These are phyloP conservation scores for Emmonsiellopsis sp. DNA, from an alignment of 2,329 filamentous ascomycete genomes.

Conservation along the genomic window DNA sequence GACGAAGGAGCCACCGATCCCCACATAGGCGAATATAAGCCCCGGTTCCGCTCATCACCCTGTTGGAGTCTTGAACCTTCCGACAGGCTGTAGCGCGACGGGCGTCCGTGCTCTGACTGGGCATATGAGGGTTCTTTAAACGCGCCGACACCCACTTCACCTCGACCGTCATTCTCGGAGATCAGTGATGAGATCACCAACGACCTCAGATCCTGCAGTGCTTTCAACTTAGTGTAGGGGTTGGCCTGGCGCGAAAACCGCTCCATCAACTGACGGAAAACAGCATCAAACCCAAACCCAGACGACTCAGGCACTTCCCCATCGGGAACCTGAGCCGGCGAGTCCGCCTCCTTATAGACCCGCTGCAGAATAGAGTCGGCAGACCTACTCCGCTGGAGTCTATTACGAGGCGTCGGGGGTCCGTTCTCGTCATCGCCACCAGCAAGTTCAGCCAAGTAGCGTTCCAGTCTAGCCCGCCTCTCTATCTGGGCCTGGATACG, in stretches of 20 bases:
- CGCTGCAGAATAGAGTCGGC: conserved; percentile 16
- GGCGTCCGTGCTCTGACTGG: conserved; percentile 33
- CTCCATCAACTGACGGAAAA: conserved; percentile 68
- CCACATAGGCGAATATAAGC: conserved; percentile 13
- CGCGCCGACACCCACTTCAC: background rate
- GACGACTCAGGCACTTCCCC: background rate
- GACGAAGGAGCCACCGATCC: conserved; percentile 25
- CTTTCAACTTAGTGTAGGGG: conserved; percentile 74
- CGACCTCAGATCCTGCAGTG: conserved; percentile 71
- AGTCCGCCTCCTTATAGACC: background rate
- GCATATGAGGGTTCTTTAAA: conserved; percentile 24
- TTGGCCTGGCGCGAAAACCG: conserved; percentile 87
- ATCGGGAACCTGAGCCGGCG: background rate
- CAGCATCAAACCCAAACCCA: conserved; percentile 66
- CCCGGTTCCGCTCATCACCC: conserved; percentile 5
- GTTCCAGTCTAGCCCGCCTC: conserved; percentile 28
- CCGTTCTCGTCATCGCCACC: background rate
- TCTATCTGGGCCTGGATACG: conserved; percentile 32
- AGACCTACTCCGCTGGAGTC: conserved; percentile 25
- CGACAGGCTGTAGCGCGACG: conserved; percentile 10
- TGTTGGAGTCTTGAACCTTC: conserved; percentile 6
- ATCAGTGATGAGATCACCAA: conserved; percentile 69
- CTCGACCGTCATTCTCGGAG: conserved; percentile 37
- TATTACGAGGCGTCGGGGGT: background rate
- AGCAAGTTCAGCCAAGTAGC: conserved; percentile 27